Base-by-base conservation (phyloP, 1,284 basidiomycete genomes). In the Tremellales sp. region DNA sequence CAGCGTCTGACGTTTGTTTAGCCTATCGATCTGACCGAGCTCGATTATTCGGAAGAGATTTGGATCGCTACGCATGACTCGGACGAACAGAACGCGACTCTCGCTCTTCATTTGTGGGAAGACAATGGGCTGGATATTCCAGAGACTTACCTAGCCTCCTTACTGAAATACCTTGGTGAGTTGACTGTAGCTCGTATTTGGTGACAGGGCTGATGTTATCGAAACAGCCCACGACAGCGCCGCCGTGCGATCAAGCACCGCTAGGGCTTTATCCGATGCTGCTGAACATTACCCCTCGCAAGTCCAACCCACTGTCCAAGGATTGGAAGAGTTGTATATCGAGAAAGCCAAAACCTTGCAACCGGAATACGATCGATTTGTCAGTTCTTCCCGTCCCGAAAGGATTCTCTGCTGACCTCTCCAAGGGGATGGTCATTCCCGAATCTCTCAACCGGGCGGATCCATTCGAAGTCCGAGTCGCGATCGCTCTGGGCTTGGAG, bases 71-170 rank as follows among this genome's bases (percentile, higher is more conserved):
- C 81, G 52, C 90, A 97, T 60, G 95, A 98, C 54, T 81, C 81
- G 5, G 94, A 98, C 65, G 88, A 91, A 57, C 88, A 94, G 63
- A 97, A 95, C 57, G 83, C 84, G 0, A 78, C 85, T 36, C 75
- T 97, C 32, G 93, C 93, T 7, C 75, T 77, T 24, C 83, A 85
- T 60, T 71, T 92, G 10, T 98, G 93, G 94, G 92, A 95, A 49
- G 95, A 98, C 61, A 98, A 98, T 60, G 93, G 88, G 10, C 73
- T 98, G 29, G 91, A 97, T 62, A 82, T 95, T 5, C 82, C 87
- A 0, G 86, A 88, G 58, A 72, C 70, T 3, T 95, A 84, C 69
- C 72, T 89, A 1, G 66, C 70, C 2, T 75, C 78, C 35, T 74
- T 97, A 14, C 67, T 90, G 9, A 68, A 73, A 0, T 87, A 83